Evolutionary conservation across 1,284 basidiomycete genomes (phyloP), one percentile per base, ranked within the genome.

Genomic region (Naganishia cerealis): DNA sequence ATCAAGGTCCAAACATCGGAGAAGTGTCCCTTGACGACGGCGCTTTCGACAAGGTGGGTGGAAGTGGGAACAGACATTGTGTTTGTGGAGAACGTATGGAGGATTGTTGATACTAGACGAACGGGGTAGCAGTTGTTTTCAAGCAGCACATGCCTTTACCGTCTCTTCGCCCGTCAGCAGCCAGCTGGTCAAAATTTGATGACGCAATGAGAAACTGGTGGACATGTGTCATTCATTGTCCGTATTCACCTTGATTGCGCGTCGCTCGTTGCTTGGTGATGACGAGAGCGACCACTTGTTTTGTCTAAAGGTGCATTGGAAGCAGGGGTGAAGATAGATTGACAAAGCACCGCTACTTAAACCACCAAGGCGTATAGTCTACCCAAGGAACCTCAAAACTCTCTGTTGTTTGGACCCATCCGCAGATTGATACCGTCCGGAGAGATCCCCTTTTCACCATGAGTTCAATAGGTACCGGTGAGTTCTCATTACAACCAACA

Each of bases 21-120:
- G 42, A 66, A 57, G 43, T 13, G 21, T 13, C 39, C 69, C 53
- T 70, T 55, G 70, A 78, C 75, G 68, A 77, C 74, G 67, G 74
- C 73, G 21, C 70, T 70, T 70, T 78, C 76, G 67, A 70, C 48
- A 67, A 74, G 69, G 68, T 67, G 69, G 69, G 74, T 75, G 15
- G 73, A 70, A 38, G 73, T 72, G 36, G 74, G 75, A 26, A 71
- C 67, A 21, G 67, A 56, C 53, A 65, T 65, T 53, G 36, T 68
- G 24, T n/a, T 36, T 50, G n/a, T 62, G 42, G 48, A 46, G 21
- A 53, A 16, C 12, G 46, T 39, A n/a, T n/a, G 56, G 8, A 42
- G 56, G 2, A 1, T 12, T 43, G n/a, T 57, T 10, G 9, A 39
- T n/a, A n/a, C 18, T 42, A 42, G 21, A 15, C 2, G 43, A 46